Conservation (phyloP, 805 yeast species). For the Komagataella kurtzmanii region DNA sequence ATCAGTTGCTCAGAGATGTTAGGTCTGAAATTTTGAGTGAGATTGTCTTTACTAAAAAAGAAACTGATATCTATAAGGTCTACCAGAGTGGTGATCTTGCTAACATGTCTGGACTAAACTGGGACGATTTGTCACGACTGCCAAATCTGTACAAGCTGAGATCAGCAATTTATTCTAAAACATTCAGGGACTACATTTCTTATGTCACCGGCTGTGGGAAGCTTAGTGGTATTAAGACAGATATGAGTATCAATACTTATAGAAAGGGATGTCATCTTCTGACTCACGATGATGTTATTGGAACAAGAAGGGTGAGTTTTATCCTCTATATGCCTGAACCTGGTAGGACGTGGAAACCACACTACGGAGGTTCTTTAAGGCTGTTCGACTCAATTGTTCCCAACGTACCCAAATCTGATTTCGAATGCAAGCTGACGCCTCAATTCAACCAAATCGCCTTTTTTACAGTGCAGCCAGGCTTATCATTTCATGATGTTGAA, state of each 20-base stretch:
- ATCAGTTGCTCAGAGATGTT: constrained; percentile 63
- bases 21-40: constrained; percentile 73
- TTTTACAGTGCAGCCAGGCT: constrained; percentile 92
- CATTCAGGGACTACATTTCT: constrained; percentile 68
- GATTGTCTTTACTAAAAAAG: constrained; percentile 87
- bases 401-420: constrained; percentile 82
- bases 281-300: constrained; percentile 97
- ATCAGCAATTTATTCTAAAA: constrained; percentile 77
- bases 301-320: constrained; percentile 85
- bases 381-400: constrained; percentile 78
- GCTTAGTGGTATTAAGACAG: constrained; percentile 81
- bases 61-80: constrained; percentile 93
- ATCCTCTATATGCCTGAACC: constrained; percentile 91
- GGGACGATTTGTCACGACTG: constrained; percentile 58
- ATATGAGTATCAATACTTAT: constrained; percentile 84
- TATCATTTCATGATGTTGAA: constrained; percentile 95
- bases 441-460: constrained; percentile 94
- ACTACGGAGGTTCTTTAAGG: constrained; percentile 88
- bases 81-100: constrained; percentile 86
- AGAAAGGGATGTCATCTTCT: constrained; percentile 86
- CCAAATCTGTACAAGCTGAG: constrained; percentile 70
- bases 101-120: constrained; percentile 73
- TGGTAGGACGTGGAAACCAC: constrained; percentile 75
- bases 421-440: constrained; percentile 58
- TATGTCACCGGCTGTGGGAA: constrained; percentile 79